These are phyloP conservation scores for Rhizopus microsporus DNA, from an alignment of 371 early-diverging fungal genomes.

Conservation along the genomic window DNA sequence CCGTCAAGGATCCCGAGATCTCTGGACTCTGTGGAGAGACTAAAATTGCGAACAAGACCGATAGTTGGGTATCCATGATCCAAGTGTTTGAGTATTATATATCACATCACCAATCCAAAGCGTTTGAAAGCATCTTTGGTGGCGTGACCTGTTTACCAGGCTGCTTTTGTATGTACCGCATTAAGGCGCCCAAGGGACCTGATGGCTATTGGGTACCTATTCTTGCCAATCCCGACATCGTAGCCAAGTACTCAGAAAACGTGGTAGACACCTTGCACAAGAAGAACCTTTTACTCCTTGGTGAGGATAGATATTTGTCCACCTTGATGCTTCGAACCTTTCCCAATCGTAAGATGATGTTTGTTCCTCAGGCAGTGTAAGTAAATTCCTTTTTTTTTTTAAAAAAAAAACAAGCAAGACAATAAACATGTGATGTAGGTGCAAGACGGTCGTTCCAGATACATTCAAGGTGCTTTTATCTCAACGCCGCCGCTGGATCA, in stretches of 20 bases:
- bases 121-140: conserved; percentile 95
- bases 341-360: conserved; percentile 88
- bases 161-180: conserved; percentile 93
- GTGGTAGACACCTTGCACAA: conserved; percentile 92
- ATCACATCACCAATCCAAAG: conserved; percentile 90
- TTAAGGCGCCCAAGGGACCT: conserved; percentile 64
- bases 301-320: conserved; percentile 94
- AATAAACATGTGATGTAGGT: conserved; percentile 19
- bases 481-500: conserved; percentile 91
- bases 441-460: conserved; percentile 85
- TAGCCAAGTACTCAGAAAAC: conserved; percentile 88
- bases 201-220: conserved; percentile 71
- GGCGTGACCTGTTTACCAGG: conserved; percentile 97
- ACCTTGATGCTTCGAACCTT: conserved; percentile 93
- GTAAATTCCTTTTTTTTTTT: not conserved
- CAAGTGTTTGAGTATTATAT: conserved; percentile 98
- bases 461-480: conserved; percentile 77
- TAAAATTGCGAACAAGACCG: conserved; percentile 83
- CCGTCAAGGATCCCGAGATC: conserved; percentile 77
- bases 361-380: conserved; percentile 81
- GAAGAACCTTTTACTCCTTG: conserved; percentile 91
- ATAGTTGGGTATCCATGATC: conserved; percentile 88
- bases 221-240: conserved; percentile 83
- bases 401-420: no score
- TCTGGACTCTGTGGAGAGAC: conserved; percentile 91